These are phyloP conservation scores for Arachis hypogaea DNA, from an alignment of 306 rosid species.

Conservation along the genomic window DNA sequence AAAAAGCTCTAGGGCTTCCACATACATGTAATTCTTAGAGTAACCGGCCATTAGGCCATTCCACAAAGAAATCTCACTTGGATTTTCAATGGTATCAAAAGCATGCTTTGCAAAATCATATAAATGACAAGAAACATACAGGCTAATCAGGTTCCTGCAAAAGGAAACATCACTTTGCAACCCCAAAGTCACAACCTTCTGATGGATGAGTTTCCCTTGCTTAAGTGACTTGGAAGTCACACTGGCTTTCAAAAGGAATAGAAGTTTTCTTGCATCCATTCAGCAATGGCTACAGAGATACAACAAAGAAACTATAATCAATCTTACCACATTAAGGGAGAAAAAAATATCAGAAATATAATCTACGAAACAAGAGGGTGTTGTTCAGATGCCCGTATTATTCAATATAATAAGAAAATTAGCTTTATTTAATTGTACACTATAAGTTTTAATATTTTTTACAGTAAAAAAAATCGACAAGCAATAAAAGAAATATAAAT, in stretches of 20 bases:
- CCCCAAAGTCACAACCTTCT: conserved; percentile 65
- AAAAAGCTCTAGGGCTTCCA: conserved; percentile 66
- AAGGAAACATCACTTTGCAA: conserved; percentile 51
- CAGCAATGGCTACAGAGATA: conserved; percentile 22
- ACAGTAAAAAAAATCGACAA: too few species aligned
- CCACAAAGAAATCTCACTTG: conserved; percentile 66
- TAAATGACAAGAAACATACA: conserved; percentile 59
- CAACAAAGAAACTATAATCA: not conserved
- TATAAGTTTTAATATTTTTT: too few species aligned
- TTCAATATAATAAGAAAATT: too few species aligned
- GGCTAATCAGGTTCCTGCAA: conserved; percentile 57
- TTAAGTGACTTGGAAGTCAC: conserved; percentile 51
- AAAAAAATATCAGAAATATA: not conserved
- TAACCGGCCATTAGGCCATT: conserved; percentile 69
- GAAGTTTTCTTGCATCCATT: conserved; percentile 59
- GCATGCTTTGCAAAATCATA: conserved; percentile 54
- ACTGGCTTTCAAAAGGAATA: conserved; percentile 55
- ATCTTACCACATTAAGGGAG: conserved; percentile 23
- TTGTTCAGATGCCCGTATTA: too few species aligned
- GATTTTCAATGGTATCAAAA: conserved; percentile 51
- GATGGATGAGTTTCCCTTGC: conserved; percentile 68
- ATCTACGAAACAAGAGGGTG: conserved; percentile 7
- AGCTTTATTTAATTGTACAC: too few species aligned
- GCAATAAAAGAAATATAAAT: too few species aligned
- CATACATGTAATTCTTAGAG: conserved; percentile 65